phyloP scores from a whole-genome alignment of 805 yeast genomes.

The Candida coquimbonensis region DNA sequence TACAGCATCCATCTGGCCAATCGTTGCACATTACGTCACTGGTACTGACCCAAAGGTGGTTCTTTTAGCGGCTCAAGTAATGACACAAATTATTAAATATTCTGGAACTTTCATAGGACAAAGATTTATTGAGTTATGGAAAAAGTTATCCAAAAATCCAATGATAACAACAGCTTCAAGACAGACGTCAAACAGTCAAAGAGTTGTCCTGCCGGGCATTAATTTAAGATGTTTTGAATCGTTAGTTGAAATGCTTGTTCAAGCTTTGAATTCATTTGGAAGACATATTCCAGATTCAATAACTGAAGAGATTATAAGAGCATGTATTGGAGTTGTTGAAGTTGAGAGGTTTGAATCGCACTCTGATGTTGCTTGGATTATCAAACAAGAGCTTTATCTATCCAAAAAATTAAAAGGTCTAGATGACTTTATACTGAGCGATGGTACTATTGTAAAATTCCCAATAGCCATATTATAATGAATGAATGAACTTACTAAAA shows the following conservation, averaged over 20 bases:
- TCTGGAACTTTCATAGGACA: conserved; percentile 41
- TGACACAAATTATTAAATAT: conserved; percentile 25
- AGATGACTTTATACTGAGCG: background rate
- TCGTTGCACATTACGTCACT: conserved; percentile 21
- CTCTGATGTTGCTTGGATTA: conserved; percentile 21
- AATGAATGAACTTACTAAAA: background rate
- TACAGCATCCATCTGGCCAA: conserved; percentile 49
- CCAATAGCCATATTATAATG: background rate
- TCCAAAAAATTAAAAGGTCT: background rate
- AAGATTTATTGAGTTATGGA: conserved; percentile 44
- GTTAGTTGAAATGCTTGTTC: conserved; percentile 16
- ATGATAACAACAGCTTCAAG: conserved; percentile 10
- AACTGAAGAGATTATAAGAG: conserved; percentile 15
- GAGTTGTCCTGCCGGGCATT: conserved; percentile 19
- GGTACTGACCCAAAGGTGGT: conserved; percentile 24
- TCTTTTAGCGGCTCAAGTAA: conserved; percentile 23
- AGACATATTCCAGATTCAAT: conserved; percentile 17
- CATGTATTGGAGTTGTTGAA: conserved; percentile 16
- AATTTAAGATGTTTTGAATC: conserved; percentile 15
- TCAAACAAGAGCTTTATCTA: conserved; percentile 12
- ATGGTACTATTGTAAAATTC: background rate
- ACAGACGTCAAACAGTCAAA: conserved; percentile 2
- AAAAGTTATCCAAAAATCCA: conserved; percentile 9
- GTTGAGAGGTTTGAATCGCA: conserved; percentile 15
- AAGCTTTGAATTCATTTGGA: conserved; percentile 15